Percentiles rank a stretch among this genome's conserved stretches.
These are phyloP conservation scores for Musa schizocarpa DNA, from an alignment of 176 grass and related monocot genomes.

Conservation along the genomic window DNA sequence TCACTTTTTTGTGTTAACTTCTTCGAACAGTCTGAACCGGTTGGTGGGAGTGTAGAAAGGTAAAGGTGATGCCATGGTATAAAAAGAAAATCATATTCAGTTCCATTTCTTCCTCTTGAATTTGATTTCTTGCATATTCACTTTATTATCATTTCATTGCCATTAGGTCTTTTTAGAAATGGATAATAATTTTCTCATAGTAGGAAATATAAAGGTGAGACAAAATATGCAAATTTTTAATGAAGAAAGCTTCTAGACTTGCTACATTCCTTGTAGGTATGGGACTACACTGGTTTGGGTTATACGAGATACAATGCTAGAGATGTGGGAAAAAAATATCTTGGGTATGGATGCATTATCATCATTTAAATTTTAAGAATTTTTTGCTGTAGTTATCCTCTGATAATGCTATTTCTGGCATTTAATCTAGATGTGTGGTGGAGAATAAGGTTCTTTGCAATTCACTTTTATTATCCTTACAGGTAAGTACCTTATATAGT, in stretches of 20 bases:
- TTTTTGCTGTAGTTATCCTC: background rate
- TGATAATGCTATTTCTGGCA: background rate
- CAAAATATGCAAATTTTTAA: background rate
- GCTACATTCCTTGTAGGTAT: conserved; percentile 42
- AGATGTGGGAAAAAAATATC: conserved; percentile 81
- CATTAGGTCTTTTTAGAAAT: background rate
- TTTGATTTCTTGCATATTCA: background rate
- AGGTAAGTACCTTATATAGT: conserved; percentile 24
- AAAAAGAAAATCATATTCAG: background rate
- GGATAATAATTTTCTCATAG: background rate
- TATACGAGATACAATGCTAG: conserved; percentile 83
- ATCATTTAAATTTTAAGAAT: background rate
- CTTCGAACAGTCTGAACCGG: background rate
- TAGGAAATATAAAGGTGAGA: background rate
- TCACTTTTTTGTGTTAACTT: background rate
- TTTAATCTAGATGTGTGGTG: conserved; percentile 71
- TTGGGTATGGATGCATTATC: conserved; percentile 51
- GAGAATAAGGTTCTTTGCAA: conserved; percentile 99
- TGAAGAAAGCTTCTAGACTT: background rate
- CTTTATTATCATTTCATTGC: no score
- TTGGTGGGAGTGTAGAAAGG: background rate
- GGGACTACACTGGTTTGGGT: conserved; percentile 96
- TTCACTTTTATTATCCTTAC: conserved; percentile 62
- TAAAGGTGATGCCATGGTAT: background rate
- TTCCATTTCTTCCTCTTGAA: background rate